These are phyloP conservation scores for Nigrospora sphaerica DNA, from an alignment of 2,329 filamentous ascomycete genomes.

Conservation along the genomic window DNA sequence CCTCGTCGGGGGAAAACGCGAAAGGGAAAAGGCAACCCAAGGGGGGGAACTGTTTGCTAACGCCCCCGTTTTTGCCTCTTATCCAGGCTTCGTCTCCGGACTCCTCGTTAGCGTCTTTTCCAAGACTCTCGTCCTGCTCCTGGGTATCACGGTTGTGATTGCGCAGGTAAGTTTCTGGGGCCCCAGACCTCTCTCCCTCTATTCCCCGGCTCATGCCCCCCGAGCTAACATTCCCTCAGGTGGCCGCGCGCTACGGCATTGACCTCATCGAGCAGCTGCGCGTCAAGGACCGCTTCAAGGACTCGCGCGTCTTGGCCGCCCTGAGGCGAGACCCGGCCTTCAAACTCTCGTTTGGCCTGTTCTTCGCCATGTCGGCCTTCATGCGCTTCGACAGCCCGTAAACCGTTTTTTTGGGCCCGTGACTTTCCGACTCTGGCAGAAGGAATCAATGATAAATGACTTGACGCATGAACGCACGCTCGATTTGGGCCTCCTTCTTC, in stretches of 20 bases:
- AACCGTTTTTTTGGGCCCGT: too few relatives aligned
- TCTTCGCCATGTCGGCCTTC: slow-evolving; percentile 65
- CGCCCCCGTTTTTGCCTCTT: background rate
- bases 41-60: too few relatives aligned
- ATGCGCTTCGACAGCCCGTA: slow-evolving; percentile 29
- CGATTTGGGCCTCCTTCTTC: too few relatives aligned
- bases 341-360: slow-evolving; percentile 63
- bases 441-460: too few relatives aligned
- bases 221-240: slow-evolving; percentile 9
- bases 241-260: slow-evolving; percentile 25
- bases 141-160: slow-evolving; percentile 57
- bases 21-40: too few relatives aligned
- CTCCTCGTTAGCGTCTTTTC: slow-evolving; percentile 65
- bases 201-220: too few relatives aligned
- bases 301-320: slow-evolving; percentile 36
- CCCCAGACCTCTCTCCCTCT: background rate
- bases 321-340: slow-evolving; percentile 55
- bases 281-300: slow-evolving; percentile 22
- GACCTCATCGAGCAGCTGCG: slow-evolving; percentile 21
- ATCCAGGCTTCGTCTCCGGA: slow-evolving; percentile 53
- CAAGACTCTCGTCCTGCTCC: slow-evolving; percentile 58
- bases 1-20: too few relatives aligned
- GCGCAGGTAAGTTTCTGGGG: slow-evolving; percentile 45
- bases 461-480: too few relatives aligned
- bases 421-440: too few relatives aligned